phyloP scores from a whole-genome alignment of 352 stramenopile genomes.

The Globisporangium sylvaticum region DNA sequence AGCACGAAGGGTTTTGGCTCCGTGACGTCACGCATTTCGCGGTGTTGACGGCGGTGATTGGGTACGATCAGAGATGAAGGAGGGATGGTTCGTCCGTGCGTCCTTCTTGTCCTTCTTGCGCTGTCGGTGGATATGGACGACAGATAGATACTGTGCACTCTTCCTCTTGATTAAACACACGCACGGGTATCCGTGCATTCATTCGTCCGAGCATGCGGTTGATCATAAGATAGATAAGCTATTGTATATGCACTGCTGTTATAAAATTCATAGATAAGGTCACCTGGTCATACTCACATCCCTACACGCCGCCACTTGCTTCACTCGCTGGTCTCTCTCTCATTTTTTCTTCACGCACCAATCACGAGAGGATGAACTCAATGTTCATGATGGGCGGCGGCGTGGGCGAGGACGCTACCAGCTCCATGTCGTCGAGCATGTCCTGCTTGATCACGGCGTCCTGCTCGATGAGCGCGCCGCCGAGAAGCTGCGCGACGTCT shows the following conservation, averaged over 20 bases:
- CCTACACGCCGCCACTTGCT: neutral
- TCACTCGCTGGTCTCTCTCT: neutral
- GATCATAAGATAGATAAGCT: neutral
- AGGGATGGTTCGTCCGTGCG: too few relatives aligned
- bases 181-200: too few relatives aligned
- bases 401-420: neutral
- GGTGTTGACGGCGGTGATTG: too few relatives aligned
- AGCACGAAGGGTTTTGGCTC: too few relatives aligned
- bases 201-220: too few relatives aligned
- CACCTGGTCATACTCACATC: neutral
- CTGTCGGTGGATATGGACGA: too few relatives aligned
- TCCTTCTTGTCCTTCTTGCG: too few relatives aligned
- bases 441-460: slow-evolving; percentile 22
- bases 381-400: slow-evolving; percentile 19
- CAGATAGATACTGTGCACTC: too few relatives aligned
- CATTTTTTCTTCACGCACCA: neutral
- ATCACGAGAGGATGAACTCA: slow-evolving; percentile 25
- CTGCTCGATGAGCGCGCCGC: slow-evolving; percentile 25
- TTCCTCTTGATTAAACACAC: too few relatives aligned
- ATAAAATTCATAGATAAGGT: neutral
- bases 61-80: too few relatives aligned
- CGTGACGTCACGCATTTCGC: too few relatives aligned
- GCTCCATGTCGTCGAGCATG: slow-evolving; percentile 4
- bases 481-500: slow-evolving; percentile 37
- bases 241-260: neutral